Conservation (phyloP, 169 alveolate species). For the Plasmodium adleri region DNA sequence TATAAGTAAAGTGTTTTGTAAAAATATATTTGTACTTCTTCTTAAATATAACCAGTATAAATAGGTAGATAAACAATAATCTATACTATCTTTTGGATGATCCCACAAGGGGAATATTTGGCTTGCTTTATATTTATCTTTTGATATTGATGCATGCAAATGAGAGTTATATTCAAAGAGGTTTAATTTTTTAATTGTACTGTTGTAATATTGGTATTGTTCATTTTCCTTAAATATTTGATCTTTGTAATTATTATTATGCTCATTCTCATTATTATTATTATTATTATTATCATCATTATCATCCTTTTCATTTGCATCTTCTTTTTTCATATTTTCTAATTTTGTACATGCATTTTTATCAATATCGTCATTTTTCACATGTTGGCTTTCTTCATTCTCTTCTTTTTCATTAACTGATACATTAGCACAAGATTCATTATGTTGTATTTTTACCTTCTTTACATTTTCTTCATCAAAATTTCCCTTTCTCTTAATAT, state of each 20-base stretch:
- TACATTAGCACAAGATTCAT: slow-evolving; percentile 10
- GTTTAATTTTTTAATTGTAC: slow-evolving; percentile 17
- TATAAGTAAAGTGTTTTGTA: slow-evolving; percentile 87
- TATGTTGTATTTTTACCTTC: slow-evolving; percentile 2
- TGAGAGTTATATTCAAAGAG: slow-evolving; percentile 63
- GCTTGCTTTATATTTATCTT: slow-evolving; percentile 67
- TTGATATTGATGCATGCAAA: slow-evolving; percentile 53
- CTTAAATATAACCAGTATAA: slow-evolving; percentile 91
- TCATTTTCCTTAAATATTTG: slow-evolving; percentile 2
- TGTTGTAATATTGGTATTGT: slow-evolving; percentile 25
- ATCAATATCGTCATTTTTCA: neutral
- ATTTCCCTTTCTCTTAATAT: slow-evolving; percentile 30
- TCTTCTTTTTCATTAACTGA: neutral
- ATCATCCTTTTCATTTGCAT: slow-evolving; percentile 5
- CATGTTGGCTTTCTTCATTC: slow-evolving; percentile 3
- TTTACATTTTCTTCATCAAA: slow-evolving; percentile 11
- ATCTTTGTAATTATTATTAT: slow-evolving; percentile 7
- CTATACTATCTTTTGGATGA: slow-evolving; percentile 87
- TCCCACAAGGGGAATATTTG: slow-evolving; percentile 90
- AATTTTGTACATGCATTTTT: slow-evolving; percentile 7
- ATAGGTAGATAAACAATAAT: slow-evolving; percentile 91
- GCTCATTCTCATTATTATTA: slow-evolving; percentile 5
- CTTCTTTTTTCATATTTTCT: slow-evolving; percentile 2
- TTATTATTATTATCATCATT: slow-evolving; percentile 2
- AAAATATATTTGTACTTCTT: slow-evolving; percentile 86